Evolutionary conservation across 495 filamentous ascomycete species (phyloP), one percentile per base, ranked within the genome.

Genomic region (Podospora appendiculata): DNA sequence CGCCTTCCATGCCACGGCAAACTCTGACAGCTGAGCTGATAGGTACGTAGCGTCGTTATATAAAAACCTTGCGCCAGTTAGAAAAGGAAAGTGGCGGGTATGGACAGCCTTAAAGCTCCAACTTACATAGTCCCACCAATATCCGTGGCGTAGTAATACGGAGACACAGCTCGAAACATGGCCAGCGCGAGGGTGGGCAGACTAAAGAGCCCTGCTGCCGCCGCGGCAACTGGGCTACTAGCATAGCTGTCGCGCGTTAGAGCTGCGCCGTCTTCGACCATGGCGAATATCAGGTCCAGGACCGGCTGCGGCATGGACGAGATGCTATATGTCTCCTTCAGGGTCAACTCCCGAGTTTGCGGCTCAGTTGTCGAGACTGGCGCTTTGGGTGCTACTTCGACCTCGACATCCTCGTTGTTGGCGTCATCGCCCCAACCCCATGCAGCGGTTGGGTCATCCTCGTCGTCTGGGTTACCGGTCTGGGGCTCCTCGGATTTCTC

Each of bases 21-120:
- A 73, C 11, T 80, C 68, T n/a, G 74, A 70, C n/a, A 97, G 78
- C 34, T 78, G 73, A 49, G 87, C 83, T 0, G 88, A 78, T 3
- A 98, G 77, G 58, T 89, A 91, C 25, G 79, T 72, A 45, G 87
- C 82, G 63, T 99, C 93, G 59, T 99, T 97, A 66, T 97, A 99
- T 41, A 96, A 76, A 56, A 86, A 89, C 79, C 80, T 83, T 16
- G 33, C 48, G 0, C 39, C 52, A 32, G 62, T 59, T 59, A 58
- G 58, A 8, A 10, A 19, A 13, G n/a, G 18, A 43, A 43, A 41
- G 38, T 46, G 38, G 42, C n/a, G 14, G 9, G 18, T 9, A 12
- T 41, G 7, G 11, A 12, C 13, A 3, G 8, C 34, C 12, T 6
- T 13, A 38, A 32, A 11, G 7, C 13, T 4, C 35, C 9, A 8